A percentile compares a stretch with the other conserved stretches of the same genome.
phyloP scores from a whole-genome alignment of 805 yeast species.

The Kuraishia cidri region DNA sequence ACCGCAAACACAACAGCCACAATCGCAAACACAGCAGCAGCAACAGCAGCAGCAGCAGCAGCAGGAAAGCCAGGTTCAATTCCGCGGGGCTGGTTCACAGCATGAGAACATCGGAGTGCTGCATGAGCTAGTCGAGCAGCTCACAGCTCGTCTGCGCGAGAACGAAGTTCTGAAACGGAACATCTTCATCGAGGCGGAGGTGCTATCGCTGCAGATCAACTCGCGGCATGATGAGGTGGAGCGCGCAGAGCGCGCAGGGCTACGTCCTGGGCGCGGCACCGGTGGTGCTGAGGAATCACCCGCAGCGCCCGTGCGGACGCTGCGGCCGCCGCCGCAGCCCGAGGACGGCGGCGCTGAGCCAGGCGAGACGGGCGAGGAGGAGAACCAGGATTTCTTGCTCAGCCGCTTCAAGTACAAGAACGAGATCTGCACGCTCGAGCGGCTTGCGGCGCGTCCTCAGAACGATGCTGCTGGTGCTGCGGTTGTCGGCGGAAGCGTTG shows the following conservation, averaged over 20 bases:
- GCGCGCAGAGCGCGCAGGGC: background rate
- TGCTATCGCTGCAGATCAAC: constrained; percentile 2
- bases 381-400: background rate
- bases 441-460: no score
- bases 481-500: no score
- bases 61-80: no score
- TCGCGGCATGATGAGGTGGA: background rate
- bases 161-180: constrained; percentile 4
- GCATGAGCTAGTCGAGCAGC: constrained; percentile 3
- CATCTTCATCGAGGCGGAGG: constrained; percentile 4
- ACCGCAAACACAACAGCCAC: no score
- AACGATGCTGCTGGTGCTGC: no score
- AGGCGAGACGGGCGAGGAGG: background rate
- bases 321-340: background rate
- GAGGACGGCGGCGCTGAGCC: background rate
- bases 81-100: no score
- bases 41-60: no score
- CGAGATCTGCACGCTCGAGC: no score
- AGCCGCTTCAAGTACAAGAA: background rate
- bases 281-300: background rate
- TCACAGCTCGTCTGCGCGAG: constrained; percentile 2
- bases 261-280: background rate
- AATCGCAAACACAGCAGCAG: no score
- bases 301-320: background rate
- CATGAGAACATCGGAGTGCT: constrained; percentile 6